Conservation (phyloP, 148 eudicot species). For the Diospyros kaki region DNA sequence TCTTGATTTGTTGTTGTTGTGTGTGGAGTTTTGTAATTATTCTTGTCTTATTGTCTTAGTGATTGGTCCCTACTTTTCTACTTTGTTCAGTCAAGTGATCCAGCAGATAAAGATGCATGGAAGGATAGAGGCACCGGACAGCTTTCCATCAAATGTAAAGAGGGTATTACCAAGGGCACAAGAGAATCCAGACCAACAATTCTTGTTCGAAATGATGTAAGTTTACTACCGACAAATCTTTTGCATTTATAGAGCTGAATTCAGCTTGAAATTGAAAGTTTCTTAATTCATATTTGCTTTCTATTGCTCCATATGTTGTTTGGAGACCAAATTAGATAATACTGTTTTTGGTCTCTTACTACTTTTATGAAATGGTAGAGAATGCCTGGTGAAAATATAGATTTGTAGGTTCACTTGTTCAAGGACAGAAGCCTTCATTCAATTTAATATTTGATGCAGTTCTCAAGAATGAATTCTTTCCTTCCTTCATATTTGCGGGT, state of each 20-base stretch:
- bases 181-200: constrained; percentile 68
- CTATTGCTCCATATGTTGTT: neutral
- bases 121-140: constrained; percentile 16
- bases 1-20: too few species aligned
- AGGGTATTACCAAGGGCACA: constrained; percentile 13
- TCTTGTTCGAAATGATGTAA: constrained; percentile 79
- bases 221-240: constrained; percentile 18
- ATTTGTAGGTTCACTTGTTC: too few species aligned
- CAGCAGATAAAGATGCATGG: constrained; percentile 64
- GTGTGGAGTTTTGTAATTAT: too few species aligned
- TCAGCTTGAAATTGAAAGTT: neutral
- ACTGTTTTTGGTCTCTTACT: neutral
- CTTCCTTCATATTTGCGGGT: too few species aligned
- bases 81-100: constrained; percentile 52
- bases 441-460: neutral
- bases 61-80: neutral
- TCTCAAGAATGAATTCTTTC: neutral
- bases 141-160: constrained; percentile 17
- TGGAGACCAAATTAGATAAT: neutral
- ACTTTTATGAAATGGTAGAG: neutral
- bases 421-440: neutral
- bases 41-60: too few species aligned
- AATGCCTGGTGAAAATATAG: too few species aligned
- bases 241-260: neutral
- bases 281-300: neutral